Base-by-base conservation (phyloP, 768 basidiomycete species). In the Lyophyllum semitale region DNA sequence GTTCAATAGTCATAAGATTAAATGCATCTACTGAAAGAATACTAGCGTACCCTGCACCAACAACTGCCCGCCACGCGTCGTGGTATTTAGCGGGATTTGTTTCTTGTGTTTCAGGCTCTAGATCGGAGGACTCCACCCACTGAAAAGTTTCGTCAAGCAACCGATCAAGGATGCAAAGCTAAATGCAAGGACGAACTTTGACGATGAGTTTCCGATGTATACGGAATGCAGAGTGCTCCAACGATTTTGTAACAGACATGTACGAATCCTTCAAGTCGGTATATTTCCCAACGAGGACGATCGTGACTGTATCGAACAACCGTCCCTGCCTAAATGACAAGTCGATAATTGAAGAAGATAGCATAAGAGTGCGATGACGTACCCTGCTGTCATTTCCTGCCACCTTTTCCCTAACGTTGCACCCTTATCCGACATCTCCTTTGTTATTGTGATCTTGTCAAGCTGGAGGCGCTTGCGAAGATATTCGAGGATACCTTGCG, bases 261-360 rank as follows among this genome's bases (percentile, higher is more conserved):
- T 99, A 99, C 25, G 95, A 97, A 71, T 99, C 96, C 72, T 94
- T 92, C 44, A 98, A 78, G 60, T 93, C 87, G 12, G 95, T 98
- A 77, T 99, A 99, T 74, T 99, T 99, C 42, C 96, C 96, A 15
- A 99, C 95, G 48, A 99, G 79, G 20, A 89, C 93, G 58, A 99
- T 90, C 42, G 83, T 84, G 42, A 97, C 94, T 8, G 83, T 81
- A 63, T 98, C 95, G 68, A 89, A 96, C 5, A 94, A 77, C 37
- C 95, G 85, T 68, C 98, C 96, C 71, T 95, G 93, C n/a, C 96
- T 98, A 59, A 11, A 45, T 17, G 15, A 22, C 26, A 42, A 7
- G 20, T 27, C 15, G 13, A 29, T 18, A 23, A 27, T 12, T 45
- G 12, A 38, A 38, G 44, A 3, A 44, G 12, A 27, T 17, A 1